These are phyloP conservation scores for Ploettnerulaceae sp. DNA, from an alignment of 2,329 filamentous ascomycete genomes.

Conservation along the genomic window DNA sequence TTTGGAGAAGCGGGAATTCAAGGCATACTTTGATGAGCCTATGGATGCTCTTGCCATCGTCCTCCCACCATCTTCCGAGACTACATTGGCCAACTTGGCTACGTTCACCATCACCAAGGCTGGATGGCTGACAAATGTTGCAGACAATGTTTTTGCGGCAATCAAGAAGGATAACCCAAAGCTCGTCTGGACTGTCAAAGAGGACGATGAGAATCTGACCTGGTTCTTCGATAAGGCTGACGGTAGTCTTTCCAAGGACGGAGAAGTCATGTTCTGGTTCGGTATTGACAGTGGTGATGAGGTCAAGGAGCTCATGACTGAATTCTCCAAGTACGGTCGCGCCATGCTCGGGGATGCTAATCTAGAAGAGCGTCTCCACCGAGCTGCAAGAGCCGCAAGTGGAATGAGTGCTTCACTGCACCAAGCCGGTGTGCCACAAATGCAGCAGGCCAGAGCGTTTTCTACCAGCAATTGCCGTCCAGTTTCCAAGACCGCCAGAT, in stretches of 20 bases:
- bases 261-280: constrained; percentile 95
- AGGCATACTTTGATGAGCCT: constrained; percentile 88
- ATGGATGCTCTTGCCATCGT: constrained; percentile 93
- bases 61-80: constrained; percentile 63
- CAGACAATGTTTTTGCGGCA: constrained; percentile 89
- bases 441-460: constrained; percentile 62
- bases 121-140: constrained; percentile 90
- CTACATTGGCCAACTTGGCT: constrained; percentile 73
- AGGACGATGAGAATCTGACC: constrained; percentile 91
- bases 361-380: constrained; percentile 77
- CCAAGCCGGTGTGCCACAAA: constrained; percentile 41
- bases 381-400: constrained; percentile 67
- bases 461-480: constrained; percentile 52
- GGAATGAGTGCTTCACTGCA: constrained; percentile 46
- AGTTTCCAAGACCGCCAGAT: constrained; percentile 20
- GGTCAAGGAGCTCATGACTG: constrained; percentile 75
- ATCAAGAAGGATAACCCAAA: constrained; percentile 92
- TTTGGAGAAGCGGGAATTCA: constrained; percentile 73
- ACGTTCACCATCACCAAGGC: constrained; percentile 91
- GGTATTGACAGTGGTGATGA: constrained; percentile 71
- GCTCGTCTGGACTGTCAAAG: constrained; percentile 93
- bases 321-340: constrained; percentile 77
- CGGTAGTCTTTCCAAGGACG: constrained; percentile 78
- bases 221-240: constrained; percentile 99
- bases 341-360: constrained; percentile 88